These are phyloP conservation scores for Ceratocystis alfenasii DNA, from an alignment of 2,329 filamentous ascomycete species.

Conservation along the genomic window DNA sequence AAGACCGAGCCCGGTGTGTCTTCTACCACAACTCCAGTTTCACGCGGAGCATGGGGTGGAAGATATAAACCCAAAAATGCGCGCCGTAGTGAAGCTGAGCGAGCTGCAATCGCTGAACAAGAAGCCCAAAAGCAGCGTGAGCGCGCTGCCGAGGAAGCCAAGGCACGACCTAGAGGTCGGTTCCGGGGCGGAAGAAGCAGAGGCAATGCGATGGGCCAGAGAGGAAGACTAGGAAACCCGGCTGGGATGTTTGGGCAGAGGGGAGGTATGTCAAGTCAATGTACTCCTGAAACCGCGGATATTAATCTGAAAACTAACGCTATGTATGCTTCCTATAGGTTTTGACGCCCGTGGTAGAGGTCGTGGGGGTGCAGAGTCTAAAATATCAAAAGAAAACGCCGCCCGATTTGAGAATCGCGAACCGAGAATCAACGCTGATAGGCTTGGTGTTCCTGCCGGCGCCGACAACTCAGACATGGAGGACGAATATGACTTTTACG, in stretches of 20 bases:
- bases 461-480: conserved; percentile 35
- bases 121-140: conserved; percentile 35
- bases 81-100: conserved; percentile 40
- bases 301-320: neutral
- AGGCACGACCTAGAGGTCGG: conserved; percentile 31
- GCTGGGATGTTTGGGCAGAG: conserved; percentile 24
- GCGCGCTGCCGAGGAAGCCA: conserved; percentile 33
- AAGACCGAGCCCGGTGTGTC: conserved; percentile 14
- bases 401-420: conserved; percentile 31
- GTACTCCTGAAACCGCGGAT: conserved; percentile 6
- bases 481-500: conserved; percentile 37
- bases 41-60: conserved; percentile 26
- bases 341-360: conserved; percentile 18
- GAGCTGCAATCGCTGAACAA: conserved; percentile 36
- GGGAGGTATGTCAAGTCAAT: conserved; percentile 24
- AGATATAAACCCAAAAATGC: conserved; percentile 40
- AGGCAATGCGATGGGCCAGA: conserved; percentile 35
- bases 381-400: conserved; percentile 26
- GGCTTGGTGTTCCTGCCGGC: conserved; percentile 35
- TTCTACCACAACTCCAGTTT: conserved; percentile 1
- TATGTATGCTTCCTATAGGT: neutral
- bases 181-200: conserved; percentile 35
- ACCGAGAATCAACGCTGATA: conserved; percentile 44
- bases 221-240: conserved; percentile 30
- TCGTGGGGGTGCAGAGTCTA: conserved; percentile 26